Evolutionary conservation across 1,139 yeast species (phyloP), one percentile per base, ranked within the genome.

Genomic region (Scheffersomyces lignicola): DNA sequence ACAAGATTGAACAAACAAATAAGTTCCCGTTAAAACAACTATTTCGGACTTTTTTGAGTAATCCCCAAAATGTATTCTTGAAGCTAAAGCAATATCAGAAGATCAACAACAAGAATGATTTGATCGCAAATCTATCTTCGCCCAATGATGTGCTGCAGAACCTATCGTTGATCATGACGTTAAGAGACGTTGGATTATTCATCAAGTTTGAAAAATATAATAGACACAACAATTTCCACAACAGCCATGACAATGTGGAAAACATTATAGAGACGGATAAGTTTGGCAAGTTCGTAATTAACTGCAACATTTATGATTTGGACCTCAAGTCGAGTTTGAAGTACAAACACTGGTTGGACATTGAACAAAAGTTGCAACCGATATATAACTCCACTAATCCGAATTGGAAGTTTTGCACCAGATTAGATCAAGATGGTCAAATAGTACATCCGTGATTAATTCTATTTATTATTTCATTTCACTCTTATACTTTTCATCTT

Each of bases 181-280:
- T 78, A 36, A 59, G 80, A 41, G 83, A 78, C 49, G 76, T 75
- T 13, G 79, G 82, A 2, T 44, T 78, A 10, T 72, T 77, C 40
- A 48, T 73, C 26, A 64, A 61, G 35, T 58, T 74, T 45, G 71
- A 64, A 42, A 62, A 60, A 41, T 61, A 54, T 35, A 59, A 65
- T 42, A 48, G 41, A 28, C 27, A 36, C 24, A 62, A 62, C 37
- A 51, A 62, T 40, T 40, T 45, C 33, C 72, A 63, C 41, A 64
- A 58, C 36, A 56, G 63, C 10, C 69, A 62, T 36, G 58, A 64
- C 35, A 60, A 65, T 39, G 52, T 62, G 27, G 46, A 62, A 34
- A 63, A 64, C 38, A 40, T 63, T n/a, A 49, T 63, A 22, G 45
- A 48, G 17, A 43, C 64, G 14, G 58, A 54, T 5, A 51, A 50